Evolutionary conservation across 441 rosid species (phyloP).

Genomic region (Croton laevigatus): DNA sequence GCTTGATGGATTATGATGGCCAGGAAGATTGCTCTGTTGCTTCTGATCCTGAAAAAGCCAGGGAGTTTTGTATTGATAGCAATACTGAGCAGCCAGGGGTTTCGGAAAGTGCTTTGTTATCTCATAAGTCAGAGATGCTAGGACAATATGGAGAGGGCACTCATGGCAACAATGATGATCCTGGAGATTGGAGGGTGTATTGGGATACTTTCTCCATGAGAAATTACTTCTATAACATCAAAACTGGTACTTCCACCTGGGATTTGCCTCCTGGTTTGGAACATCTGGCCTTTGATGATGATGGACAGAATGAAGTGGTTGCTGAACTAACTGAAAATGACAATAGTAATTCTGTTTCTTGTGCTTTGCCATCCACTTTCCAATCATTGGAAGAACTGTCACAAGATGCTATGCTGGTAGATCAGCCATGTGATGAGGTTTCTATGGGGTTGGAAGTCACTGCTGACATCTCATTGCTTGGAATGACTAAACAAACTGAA

Average conservation of each 20-base stretch:
- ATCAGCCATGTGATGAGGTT: slow-evolving; percentile 33
- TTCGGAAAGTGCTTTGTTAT: slow-evolving; percentile 27
- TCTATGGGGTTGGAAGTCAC: slow-evolving; percentile 14
- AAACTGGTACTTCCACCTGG: slow-evolving; percentile 69
- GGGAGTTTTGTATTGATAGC: slow-evolving; percentile 17
- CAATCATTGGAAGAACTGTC: slow-evolving; percentile 23
- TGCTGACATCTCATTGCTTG: slow-evolving; percentile 18
- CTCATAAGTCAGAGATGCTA: slow-evolving; percentile 29
- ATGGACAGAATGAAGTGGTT: slow-evolving; percentile 32
- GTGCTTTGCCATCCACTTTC: slow-evolving; percentile 16
- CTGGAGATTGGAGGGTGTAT: slow-evolving; percentile 62
- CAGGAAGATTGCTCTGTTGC: slow-evolving; percentile 20
- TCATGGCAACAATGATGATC: slow-evolving; percentile 24
- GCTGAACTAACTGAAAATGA: slow-evolving; percentile 33
- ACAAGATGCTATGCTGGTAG: slow-evolving; percentile 23
- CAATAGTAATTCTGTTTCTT: slow-evolving; percentile 22
- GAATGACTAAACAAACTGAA: slow-evolving; percentile 13
- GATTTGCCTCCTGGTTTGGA: slow-evolving; percentile 68
- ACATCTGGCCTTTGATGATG: slow-evolving; percentile 34
- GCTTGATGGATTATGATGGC: slow-evolving; percentile 24
- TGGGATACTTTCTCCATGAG: slow-evolving; percentile 74
- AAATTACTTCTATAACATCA: slow-evolving; percentile 60
- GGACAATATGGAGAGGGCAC: slow-evolving; percentile 26
- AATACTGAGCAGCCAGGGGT: slow-evolving; percentile 19
- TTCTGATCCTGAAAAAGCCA: slow-evolving; percentile 20